These are phyloP conservation scores for Penicillium sp. DNA, from an alignment of 2,329 filamentous ascomycete species.

Conservation along the genomic window DNA sequence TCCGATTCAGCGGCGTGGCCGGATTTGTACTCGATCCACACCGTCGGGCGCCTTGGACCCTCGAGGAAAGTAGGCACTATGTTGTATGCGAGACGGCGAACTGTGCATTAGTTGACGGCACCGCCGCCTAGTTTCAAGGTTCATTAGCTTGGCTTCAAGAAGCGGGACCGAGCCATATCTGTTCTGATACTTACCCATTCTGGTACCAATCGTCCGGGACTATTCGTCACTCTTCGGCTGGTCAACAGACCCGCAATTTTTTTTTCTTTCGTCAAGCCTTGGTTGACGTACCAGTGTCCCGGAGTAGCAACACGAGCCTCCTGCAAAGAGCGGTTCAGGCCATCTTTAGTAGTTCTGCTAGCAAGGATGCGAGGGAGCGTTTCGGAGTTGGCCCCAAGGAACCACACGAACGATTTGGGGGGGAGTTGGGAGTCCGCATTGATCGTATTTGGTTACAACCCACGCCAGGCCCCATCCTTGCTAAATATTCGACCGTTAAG, in stretches of 20 bases:
- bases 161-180: constrained; percentile 12
- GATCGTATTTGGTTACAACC: constrained; percentile 13
- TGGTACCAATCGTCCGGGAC: constrained; percentile 2
- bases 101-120: constrained; percentile 19
- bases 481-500: constrained; percentile 1
- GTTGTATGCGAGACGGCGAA: constrained; percentile 11
- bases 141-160: constrained; percentile 18
- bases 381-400: constrained; percentile 1
- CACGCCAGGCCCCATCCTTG: constrained; percentile 7
- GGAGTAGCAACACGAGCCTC: constrained; percentile 3
- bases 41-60: constrained; percentile 22
- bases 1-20: constrained; percentile 8
- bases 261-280: constrained; percentile 8
- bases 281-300: constrained; percentile 10
- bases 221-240: constrained; percentile 17
- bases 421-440: constrained; percentile 6
- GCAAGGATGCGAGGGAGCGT: constrained; percentile 3
- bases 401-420: constrained; percentile 10
- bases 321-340: background rate
- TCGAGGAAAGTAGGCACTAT: constrained; percentile 16
- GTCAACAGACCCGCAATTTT: constrained; percentile 17
- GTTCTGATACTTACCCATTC: constrained; percentile 18
- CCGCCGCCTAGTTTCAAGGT: constrained; percentile 17
- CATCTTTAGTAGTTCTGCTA: constrained; percentile 2
- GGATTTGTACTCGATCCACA: constrained; percentile 19